Evolutionary conservation across 1,284 basidiomycete genomes (phyloP).

Genomic region (Sporisorium iseilematis-ciliati): DNA sequence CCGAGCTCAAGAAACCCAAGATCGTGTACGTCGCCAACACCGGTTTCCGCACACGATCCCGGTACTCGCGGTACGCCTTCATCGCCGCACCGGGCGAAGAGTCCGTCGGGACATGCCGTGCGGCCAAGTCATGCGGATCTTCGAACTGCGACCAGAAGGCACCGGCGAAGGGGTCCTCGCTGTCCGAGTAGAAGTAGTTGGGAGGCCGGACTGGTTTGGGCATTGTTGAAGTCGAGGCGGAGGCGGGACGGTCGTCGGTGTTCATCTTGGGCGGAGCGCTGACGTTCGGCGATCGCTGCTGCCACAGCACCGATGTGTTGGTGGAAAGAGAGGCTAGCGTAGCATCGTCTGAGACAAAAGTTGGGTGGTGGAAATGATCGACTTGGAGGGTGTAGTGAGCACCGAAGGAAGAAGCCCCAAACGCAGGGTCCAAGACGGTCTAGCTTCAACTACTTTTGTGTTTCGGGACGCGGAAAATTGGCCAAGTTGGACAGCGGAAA

Average conservation of each 20-base stretch:
- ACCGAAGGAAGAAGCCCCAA: too few species aligned
- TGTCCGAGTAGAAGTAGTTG: conserved; percentile 34
- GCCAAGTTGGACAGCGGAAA: conserved; percentile 15
- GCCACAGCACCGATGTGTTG: too few species aligned
- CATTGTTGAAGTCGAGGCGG: not conserved
- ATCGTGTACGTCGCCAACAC: conserved; percentile 78
- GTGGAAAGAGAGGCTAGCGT: too few species aligned
- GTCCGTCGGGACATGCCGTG: conserved; percentile 35
- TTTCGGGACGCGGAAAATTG: conserved; percentile 8
- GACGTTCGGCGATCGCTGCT: too few species aligned
- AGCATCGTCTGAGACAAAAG: too few species aligned
- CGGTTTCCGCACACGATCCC: conserved; percentile 54
- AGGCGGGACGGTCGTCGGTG: not conserved
- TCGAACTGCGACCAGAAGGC: conserved; percentile 48
- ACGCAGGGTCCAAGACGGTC: too few species aligned
- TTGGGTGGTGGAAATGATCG: too few species aligned
- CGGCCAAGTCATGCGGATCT: conserved; percentile 41
- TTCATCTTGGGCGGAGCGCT: not conserved
- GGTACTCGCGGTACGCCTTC: conserved; percentile 61
- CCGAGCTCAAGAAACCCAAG: conserved; percentile 95
- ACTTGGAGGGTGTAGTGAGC: too few species aligned
- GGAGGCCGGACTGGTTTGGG: conserved; percentile 14
- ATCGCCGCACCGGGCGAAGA: conserved; percentile 52
- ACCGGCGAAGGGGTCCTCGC: conserved; percentile 37
- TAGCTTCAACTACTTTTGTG: too few species aligned